These are phyloP conservation scores for Cylindrotheca closterium DNA, from an alignment of 108 stramenopile genomes.

Conservation along the genomic window DNA sequence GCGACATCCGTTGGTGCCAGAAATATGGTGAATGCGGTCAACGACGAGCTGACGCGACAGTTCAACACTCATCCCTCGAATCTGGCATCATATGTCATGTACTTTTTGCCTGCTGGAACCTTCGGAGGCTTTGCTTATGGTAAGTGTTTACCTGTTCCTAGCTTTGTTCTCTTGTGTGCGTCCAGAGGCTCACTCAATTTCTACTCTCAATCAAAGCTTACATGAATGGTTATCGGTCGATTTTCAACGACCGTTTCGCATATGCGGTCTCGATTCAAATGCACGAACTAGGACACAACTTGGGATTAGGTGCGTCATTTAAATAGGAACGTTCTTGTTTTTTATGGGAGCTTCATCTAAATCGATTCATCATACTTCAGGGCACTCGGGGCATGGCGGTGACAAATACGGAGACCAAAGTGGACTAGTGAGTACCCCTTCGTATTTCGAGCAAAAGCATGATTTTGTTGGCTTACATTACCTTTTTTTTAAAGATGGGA, in stretches of 20 bases:
- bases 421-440: conserved; percentile 51
- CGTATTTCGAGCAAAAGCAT: background rate
- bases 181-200: too few species aligned
- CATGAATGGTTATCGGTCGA: conserved; percentile 29
- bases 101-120: conserved; percentile 51
- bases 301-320: conserved; percentile 14
- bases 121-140: conserved; percentile 11
- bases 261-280: conserved; percentile 26
- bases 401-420: conserved; percentile 54
- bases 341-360: too few species aligned
- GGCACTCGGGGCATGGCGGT: conserved; percentile 46
- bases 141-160: background rate
- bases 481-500: conserved; percentile 31
- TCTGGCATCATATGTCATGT: conserved; percentile 51
- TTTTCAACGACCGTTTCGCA: conserved; percentile 62
- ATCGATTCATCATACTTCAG: too few species aligned
- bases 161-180: too few species aligned
- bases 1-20: background rate
- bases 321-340: too few species aligned
- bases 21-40: background rate
- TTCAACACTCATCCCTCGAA: background rate
- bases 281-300: conserved; percentile 74
- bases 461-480: background rate
- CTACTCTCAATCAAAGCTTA: conserved; percentile 32
- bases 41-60: background rate